These are phyloP conservation scores for Tephrocybe sp. DNA, from an alignment of 768 basidiomycete genomes.

Conservation along the genomic window DNA sequence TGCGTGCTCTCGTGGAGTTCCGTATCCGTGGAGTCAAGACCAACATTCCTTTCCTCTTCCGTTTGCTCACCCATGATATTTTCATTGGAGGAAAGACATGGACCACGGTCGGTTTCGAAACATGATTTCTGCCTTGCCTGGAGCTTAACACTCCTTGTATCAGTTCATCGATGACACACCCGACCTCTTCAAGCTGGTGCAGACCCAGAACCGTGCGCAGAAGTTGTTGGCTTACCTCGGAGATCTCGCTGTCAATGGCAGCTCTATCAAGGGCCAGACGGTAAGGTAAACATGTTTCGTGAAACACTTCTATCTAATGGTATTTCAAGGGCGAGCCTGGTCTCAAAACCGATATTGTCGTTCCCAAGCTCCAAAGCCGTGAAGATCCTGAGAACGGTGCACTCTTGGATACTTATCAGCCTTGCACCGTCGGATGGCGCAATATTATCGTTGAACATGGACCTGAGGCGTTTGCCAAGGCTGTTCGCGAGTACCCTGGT, in stretches of 20 bases:
- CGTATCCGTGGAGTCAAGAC: constrained; percentile 99
- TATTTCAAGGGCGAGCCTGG: constrained; percentile 79
- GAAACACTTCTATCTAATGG: neutral
- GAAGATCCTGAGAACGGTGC: constrained; percentile 68
- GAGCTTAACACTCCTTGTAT: neutral
- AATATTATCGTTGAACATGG: constrained; percentile 98
- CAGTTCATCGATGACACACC: constrained; percentile 99
- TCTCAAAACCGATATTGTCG: constrained; percentile 80
- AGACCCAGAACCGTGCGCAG: constrained; percentile 97
- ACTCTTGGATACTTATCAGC: constrained; percentile 73
- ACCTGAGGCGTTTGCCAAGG: constrained; percentile 97
- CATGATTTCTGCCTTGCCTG: neutral
- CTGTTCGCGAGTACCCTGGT: constrained; percentile 94
- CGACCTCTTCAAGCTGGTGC: constrained; percentile 98
- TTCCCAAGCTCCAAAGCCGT: constrained; percentile 77
- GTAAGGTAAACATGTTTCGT: constrained; percentile 27
- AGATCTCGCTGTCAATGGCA: constrained; percentile 97
- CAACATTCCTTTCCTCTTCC: constrained; percentile 99
- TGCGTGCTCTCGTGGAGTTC: constrained; percentile 99
- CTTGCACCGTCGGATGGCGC: constrained; percentile 92
- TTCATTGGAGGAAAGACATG: constrained; percentile 97
- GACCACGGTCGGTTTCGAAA: constrained; percentile 60
- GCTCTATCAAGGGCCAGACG: constrained; percentile 92
- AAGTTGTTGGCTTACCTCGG: constrained; percentile 96
- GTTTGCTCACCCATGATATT: constrained; percentile 92